phyloP scores from a whole-genome alignment of 768 basidiomycete species.

The Tubosaeta sp. region DNA sequence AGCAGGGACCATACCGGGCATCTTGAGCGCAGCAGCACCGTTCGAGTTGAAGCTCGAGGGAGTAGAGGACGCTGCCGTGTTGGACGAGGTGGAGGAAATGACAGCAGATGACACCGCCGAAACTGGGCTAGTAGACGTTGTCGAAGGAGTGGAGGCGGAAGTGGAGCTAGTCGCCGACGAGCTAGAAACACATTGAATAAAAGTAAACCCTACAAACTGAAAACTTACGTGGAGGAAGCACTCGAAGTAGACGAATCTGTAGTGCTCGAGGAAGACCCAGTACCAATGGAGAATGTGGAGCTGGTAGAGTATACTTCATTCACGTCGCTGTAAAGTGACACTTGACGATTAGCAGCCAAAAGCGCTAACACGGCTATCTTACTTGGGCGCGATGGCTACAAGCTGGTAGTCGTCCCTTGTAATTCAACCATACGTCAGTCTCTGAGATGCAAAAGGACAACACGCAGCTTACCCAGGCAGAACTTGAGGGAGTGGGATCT shows the following conservation, averaged over 20 bases:
- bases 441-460: neutral
- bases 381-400: constrained; percentile 42
- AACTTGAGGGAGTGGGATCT: constrained; percentile 44
- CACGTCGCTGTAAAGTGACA: constrained; percentile 34
- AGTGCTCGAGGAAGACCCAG: constrained; percentile 6
- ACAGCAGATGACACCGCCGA: neutral
- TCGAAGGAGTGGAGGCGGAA: neutral
- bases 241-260: constrained; percentile 12
- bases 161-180: neutral
- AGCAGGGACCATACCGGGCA: constrained; percentile 30
- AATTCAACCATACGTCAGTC: neutral
- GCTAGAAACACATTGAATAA: constrained; percentile 1
- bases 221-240: constrained; percentile 6
- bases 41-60: constrained; percentile 16
- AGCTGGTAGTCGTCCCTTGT: constrained; percentile 47
- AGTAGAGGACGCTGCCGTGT: constrained; percentile 20
- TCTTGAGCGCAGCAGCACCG: constrained; percentile 33
- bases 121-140: constrained; percentile 12
- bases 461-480: constrained; percentile 37
- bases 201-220: neutral
- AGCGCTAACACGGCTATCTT: neutral
- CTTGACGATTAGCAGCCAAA: neutral
- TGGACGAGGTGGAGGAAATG: neutral
- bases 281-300: constrained; percentile 40
- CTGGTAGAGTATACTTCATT: constrained; percentile 40